phyloP scores from a whole-genome alignment of 768 basidiomycete species.

The Hygrocybe punicea region DNA sequence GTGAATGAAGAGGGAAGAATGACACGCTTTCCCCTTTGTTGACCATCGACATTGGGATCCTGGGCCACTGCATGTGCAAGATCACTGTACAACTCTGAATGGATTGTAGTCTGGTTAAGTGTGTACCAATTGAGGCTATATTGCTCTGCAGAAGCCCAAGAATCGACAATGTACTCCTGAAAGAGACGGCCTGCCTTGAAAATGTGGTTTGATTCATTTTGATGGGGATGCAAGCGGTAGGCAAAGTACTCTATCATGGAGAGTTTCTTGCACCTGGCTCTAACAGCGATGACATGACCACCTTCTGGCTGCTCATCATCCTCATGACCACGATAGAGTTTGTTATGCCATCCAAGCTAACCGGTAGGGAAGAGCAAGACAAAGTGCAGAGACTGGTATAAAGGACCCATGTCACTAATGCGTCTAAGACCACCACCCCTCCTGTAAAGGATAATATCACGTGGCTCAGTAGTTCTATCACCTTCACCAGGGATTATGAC shows the following conservation, averaged over 20 bases:
- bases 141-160: conserved; percentile 41
- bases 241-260: conserved; percentile 27
- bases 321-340: neutral
- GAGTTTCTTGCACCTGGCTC: conserved; percentile 14
- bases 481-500: conserved; percentile 39
- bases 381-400: conserved; percentile 42
- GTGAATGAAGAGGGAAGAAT: conserved; percentile 43
- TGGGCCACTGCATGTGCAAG: conserved; percentile 29
- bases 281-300: neutral
- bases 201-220: conserved; percentile 24
- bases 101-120: conserved; percentile 33
- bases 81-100: conserved; percentile 33
- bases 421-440: conserved; percentile 20
- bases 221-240: conserved; percentile 27
- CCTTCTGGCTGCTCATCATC: neutral
- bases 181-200: conserved; percentile 36
- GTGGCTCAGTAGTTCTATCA: conserved; percentile 6
- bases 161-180: conserved; percentile 40
- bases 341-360: conserved; percentile 36
- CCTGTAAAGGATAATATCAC: conserved; percentile 36
- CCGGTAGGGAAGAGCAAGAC: conserved; percentile 43
- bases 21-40: conserved; percentile 30
- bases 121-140: conserved; percentile 30
- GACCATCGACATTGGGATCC: conserved; percentile 25
- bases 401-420: conserved; percentile 35